Conservation (phyloP, 495 filamentous ascomycete genomes). For the Xylaria grammica region DNA sequence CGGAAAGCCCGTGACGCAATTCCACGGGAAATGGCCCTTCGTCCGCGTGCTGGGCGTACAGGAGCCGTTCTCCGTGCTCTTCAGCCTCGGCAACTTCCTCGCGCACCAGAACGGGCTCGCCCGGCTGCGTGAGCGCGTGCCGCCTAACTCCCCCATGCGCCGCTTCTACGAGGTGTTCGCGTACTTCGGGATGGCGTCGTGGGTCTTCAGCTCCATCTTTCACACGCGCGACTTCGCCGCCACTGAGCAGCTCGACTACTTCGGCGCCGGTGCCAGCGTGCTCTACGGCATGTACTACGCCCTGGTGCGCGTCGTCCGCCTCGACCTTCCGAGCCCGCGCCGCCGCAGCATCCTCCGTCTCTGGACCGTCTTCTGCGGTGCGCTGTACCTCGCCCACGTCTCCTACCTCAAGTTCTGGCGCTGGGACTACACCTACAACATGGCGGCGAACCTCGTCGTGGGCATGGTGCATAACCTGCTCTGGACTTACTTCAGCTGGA, state of each 20-base stretch:
- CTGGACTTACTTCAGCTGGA: conserved; percentile 84
- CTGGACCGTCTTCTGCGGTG: conserved; percentile 76
- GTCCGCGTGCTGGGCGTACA: conserved; percentile 86
- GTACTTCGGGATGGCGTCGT: conserved; percentile 80
- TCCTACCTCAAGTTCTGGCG: conserved; percentile 80
- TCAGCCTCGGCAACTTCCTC: conserved; percentile 85
- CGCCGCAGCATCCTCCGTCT: conserved; percentile 65
- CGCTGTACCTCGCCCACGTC: conserved; percentile 77
- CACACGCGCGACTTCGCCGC: conserved; percentile 83
- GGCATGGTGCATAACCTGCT: conserved; percentile 81
- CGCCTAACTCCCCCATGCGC: conserved; percentile 73
- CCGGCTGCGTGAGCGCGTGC: conserved; percentile 70
- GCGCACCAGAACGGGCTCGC: conserved; percentile 84
- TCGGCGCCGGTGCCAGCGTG: conserved; percentile 88
- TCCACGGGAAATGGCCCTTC: conserved; percentile 99
- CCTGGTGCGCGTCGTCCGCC: conserved; percentile 77
- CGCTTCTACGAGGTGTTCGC: conserved; percentile 81
- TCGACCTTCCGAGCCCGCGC: conserved; percentile 67
- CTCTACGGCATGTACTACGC: conserved; percentile 89
- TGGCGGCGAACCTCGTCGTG: conserved; percentile 87
- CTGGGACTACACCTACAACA: conserved; percentile 98
- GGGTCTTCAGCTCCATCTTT: conserved; percentile 88
- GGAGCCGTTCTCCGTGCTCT: conserved; percentile 91
- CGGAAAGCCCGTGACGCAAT: conserved; percentile 77
- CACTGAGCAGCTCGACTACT: conserved; percentile 96